Evolutionary conservation across 441 rosid genomes (phyloP).

Genomic region (Brassica balearica): DNA sequence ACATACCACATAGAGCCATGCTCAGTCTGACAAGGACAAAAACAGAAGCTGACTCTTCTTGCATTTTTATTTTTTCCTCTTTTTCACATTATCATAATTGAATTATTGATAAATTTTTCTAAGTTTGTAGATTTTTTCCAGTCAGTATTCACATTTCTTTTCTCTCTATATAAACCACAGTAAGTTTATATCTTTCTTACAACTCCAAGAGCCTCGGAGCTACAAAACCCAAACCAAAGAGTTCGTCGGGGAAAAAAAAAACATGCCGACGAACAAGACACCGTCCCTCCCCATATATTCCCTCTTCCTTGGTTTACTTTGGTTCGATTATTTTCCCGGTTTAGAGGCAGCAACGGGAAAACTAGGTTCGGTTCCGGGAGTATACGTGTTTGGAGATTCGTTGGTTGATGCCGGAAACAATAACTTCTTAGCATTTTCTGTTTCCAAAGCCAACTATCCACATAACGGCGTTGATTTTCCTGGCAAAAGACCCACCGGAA

Average conservation of each 20-base stretch:
- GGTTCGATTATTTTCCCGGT: slow-evolving; percentile 34
- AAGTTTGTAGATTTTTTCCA: neutral
- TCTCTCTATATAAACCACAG: slow-evolving; percentile 35
- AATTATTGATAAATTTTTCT: neutral
- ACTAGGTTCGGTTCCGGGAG: slow-evolving; percentile 46
- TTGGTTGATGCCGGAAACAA: slow-evolving; percentile 64
- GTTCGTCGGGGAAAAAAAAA: slow-evolving; percentile 24
- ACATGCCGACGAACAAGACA: slow-evolving; percentile 39
- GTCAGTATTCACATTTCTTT: slow-evolving; percentile 23
- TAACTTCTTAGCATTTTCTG: slow-evolving; percentile 46
- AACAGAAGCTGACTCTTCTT: slow-evolving; percentile 1
- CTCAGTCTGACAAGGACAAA: slow-evolving; percentile 33
- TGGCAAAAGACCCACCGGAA: slow-evolving; percentile 52
- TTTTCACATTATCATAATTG: slow-evolving; percentile 34
- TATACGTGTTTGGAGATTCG: slow-evolving; percentile 66
- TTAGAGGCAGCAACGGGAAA: slow-evolving; percentile 29
- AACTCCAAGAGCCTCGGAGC: slow-evolving; percentile 28
- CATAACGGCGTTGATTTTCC: slow-evolving; percentile 66
- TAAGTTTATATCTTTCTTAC: slow-evolving; percentile 16
- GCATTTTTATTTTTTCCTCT: slow-evolving; percentile 1
- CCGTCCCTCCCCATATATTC: slow-evolving; percentile 12
- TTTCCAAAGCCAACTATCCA: slow-evolving; percentile 53
- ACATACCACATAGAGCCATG: slow-evolving; percentile 17
- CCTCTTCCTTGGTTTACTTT: slow-evolving; percentile 32
- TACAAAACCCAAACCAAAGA: slow-evolving; percentile 9